These are phyloP conservation scores for Rhodamnia argentea DNA, from an alignment of 345 rosid species.

Conservation along the genomic window DNA sequence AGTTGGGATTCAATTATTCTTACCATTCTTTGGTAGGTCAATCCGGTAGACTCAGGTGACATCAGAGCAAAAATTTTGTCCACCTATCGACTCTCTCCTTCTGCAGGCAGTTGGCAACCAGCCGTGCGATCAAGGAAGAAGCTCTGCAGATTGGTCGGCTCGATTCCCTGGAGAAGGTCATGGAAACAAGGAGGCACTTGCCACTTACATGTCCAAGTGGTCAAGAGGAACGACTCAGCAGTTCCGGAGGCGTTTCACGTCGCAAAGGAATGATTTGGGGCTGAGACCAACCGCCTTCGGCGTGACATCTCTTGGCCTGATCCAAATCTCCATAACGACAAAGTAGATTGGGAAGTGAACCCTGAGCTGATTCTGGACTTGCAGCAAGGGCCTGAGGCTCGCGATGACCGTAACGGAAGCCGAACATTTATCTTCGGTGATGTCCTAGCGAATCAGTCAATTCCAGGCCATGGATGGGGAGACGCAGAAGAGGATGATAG, in stretches of 20 bases:
- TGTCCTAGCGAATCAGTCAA: too few relatives aligned
- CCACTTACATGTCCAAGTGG: neutral
- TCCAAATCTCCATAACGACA: conserved; percentile 25
- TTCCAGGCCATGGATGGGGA: too few relatives aligned
- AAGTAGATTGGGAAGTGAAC: conserved; percentile 32
- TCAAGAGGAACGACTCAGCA: conserved; percentile 43
- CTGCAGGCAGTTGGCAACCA: conserved; percentile 2
- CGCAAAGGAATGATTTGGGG: conserved; percentile 32
- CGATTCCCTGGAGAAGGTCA: neutral
- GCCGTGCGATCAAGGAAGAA: conserved; percentile 1
- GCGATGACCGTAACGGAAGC: too few relatives aligned
- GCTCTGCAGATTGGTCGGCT: conserved; percentile 2
- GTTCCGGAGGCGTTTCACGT: conserved; percentile 32
- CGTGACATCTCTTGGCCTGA: conserved; percentile 24
- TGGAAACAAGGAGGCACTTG: neutral
- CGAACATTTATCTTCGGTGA: too few relatives aligned
- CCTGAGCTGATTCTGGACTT: neutral
- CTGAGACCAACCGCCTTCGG: conserved; percentile 21
- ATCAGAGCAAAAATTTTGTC: neutral
- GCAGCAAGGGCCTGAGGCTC: too few relatives aligned
- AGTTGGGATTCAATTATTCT: neutral
- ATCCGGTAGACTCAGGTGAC: neutral
- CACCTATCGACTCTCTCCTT: neutral
- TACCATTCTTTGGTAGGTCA: neutral
- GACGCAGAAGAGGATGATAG: too few relatives aligned